phyloP scores from a whole-genome alignment of 352 stramenopile genomes.

The Poterioochromonas sp. region DNA sequence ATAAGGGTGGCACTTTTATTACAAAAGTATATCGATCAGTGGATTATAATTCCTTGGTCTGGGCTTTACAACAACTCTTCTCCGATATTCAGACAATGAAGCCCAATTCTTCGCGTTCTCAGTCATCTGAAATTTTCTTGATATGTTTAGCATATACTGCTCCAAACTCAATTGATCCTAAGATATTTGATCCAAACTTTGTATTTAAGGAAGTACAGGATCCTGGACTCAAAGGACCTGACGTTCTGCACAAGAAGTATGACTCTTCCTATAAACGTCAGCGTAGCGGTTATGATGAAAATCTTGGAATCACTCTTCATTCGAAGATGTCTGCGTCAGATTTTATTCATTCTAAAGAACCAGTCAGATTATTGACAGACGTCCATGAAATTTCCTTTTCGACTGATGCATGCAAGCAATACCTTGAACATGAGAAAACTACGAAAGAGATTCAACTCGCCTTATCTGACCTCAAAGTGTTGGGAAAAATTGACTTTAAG shows the following conservation, averaged over 20 bases:
- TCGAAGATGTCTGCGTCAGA: conserved; percentile 68
- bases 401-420: conserved; percentile 42
- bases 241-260: conserved; percentile 96
- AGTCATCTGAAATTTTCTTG: conserved; percentile 99
- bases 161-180: conserved; percentile 90
- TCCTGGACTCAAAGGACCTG: conserved; percentile 64
- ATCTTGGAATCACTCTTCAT: conserved; percentile 64
- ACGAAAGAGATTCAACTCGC: conserved; percentile 63
- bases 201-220: conserved; percentile 56
- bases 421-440: conserved; percentile 62
- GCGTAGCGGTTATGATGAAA: conserved; percentile 85
- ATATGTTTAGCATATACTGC: conserved; percentile 89
- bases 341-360: conserved; percentile 70
- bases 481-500: conserved; percentile 97
- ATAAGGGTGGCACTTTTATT: conserved; percentile 71
- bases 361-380: conserved; percentile 87
- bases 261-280: conserved; percentile 76
- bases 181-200: conserved; percentile 85
- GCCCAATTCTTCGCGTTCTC: conserved; percentile 86
- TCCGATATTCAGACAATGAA: conserved; percentile 94
- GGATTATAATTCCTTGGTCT: conserved; percentile 97
- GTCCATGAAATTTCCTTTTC: conserved; percentile 81
- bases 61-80: conserved; percentile 98
- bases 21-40: conserved; percentile 92
- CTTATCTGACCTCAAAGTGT: conserved; percentile 83